Evolutionary conservation across 306 rosid species (phyloP), one percentile per base, ranked within the genome.

Genomic region (Cyclanthera cordifolia): DNA sequence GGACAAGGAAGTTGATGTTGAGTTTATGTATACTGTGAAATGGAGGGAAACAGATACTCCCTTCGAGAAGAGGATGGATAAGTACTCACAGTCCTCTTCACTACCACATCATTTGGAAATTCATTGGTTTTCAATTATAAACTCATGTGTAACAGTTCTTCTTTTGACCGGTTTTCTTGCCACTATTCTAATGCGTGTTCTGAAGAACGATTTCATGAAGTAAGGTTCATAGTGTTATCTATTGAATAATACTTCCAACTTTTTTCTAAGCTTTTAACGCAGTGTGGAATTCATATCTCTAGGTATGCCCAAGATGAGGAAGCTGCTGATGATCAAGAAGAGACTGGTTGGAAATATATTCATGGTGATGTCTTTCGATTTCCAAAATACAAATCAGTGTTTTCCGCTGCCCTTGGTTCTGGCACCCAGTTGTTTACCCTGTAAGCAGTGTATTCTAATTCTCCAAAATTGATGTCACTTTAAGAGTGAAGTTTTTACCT

Each of bases 151-250:
- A 10, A 92, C 96, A n/a, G 97, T 92, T 74, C 95, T 92, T 53
- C 97, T 92, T 67, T 79, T 92, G 86, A 92, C 96, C 14, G 97
- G 97, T 81, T 92, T 92, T 71, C 92, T 92, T 69, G 95, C 96
- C 69, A 92, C 97, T 46, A 92, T 92, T 82, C 92, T 92, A 74
- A 92, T 92, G 97, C 92, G 97, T 67, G 97, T 92, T 74, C 72
- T 92, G 90, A 92, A 89, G 85, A 92, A 92, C 59, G 97, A 92
- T 80, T 92, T 92, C 76, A 87, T 92, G 95, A 92, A 92, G 97
- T 92, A 83, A 79, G 96, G 52, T 59, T 71, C 32, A 24, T 49
- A 53, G 72, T 28, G 75, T 59, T 15, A 15, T 69, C 55, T 48
- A 65, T 59, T 57, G n/a, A 48, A 28, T 27, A 78, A 71, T 69